These are phyloP conservation scores for Erysimum cheiranthoides DNA, from an alignment of 345 rosid species.

Conservation along the genomic window DNA sequence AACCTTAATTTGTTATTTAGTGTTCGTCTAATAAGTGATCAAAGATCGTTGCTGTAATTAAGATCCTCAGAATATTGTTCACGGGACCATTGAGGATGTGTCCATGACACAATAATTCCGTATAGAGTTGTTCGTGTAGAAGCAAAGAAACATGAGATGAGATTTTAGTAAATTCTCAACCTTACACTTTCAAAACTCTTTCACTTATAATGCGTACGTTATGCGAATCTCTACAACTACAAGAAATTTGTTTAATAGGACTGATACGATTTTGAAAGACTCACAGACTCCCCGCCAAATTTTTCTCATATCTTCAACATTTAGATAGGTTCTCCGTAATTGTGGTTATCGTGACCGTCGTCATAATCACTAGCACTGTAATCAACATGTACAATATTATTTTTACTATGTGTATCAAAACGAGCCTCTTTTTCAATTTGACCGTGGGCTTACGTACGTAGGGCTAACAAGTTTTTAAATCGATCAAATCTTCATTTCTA, in stretches of 20 bases:
- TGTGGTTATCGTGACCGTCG: neutral
- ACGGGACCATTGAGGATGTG: slow-evolving; percentile 2
- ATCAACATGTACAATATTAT: neutral
- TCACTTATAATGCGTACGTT: neutral
- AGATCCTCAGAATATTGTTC: slow-evolving; percentile 13
- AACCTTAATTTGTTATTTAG: neutral
- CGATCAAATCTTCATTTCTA: neutral
- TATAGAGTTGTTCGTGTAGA: neutral
- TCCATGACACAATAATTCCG: neutral
- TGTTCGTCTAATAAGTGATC: neutral
- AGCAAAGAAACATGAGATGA: neutral
- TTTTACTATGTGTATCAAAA: neutral
- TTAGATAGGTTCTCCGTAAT: neutral
- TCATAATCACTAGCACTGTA: neutral
- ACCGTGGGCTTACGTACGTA: neutral
- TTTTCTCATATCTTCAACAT: neutral
- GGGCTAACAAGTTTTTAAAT: neutral
- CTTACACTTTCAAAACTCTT: neutral
- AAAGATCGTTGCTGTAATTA: neutral
- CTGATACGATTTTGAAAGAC: neutral
- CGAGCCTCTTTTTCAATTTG: neutral
- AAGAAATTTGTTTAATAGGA: neutral
- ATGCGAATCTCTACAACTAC: neutral
- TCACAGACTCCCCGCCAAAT: neutral
- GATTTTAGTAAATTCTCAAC: neutral